Evolutionary conservation across 805 yeast genomes (phyloP), one percentile per base, ranked within the genome.

Genomic region (Yarrowia sp.): DNA sequence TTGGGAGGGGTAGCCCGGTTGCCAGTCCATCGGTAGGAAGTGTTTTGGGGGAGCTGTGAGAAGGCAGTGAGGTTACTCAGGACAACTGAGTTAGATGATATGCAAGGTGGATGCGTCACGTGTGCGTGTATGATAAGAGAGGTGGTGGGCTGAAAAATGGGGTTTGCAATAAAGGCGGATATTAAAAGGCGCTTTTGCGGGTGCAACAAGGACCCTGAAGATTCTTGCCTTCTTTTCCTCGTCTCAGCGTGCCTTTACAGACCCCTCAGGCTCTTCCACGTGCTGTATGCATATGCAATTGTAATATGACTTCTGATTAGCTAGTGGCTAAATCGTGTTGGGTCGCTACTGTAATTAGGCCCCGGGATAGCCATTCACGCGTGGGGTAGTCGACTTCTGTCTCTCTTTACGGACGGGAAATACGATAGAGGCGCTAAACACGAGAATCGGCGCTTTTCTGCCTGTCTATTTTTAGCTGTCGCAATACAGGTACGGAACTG

Each of bases 61-160:
- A 9, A 27, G 12, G 12, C 29, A n/a, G n/a, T 13, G 16, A 13
- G 36, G 36, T 32, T 14, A 21, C 18, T 39, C 29, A 22, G 10
- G n/a, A 29, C 27, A 47, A 47, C 21, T n/a, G 56, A 29, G 56
- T 31, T 47, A 24, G 24, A 18, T 33, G 58, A 51, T 58, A 71
- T 73, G 33, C 75, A 41, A 31, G 61, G 25, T 27, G 29, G 39
- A 56, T 31, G 39, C 36, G 35, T 31, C 39, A 31, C 39, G 61
- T 38, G 49, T 31, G 47, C 39, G 24, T 29, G 25, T 13, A 27
- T 16, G 29, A 51, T 51, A 49, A 35, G 36, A 35, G 36, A 32
- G 21, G 41, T 2, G 32, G 29, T 9, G 29, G 29, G 29, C 29
- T 27, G 6, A n/a, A n/a, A n/a, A n/a, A n/a, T n/a, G n/a, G n/a